Base-by-base conservation (phyloP, 2,329 filamentous ascomycete species). In the Coniella vitis region DNA sequence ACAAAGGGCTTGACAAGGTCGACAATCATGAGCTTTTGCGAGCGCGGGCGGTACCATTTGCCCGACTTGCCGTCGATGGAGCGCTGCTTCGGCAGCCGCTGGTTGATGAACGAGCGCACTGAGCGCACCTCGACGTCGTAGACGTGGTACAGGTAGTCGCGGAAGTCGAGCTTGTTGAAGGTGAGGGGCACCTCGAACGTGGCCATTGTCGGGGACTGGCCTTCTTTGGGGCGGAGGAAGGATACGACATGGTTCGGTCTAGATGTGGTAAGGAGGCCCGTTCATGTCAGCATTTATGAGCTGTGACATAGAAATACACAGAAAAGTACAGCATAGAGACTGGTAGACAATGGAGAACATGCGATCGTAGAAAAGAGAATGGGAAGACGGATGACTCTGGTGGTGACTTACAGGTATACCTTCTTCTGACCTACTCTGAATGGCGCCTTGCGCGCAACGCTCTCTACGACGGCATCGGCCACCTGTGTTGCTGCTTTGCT, bases 111-210 rank as follows among this genome's bases (percentile, higher is more conserved):
- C 46, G 87, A 90, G 54, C 91, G 86, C 54, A 97, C 82, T 56
- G 75, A 75, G 45, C 80, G 71, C 47, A 84, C 80, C 55, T 83
- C 77, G 54, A 97, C 83, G 53, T 78, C 76, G 75, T 98, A 98
- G 38, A 79, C 79, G 66, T 95, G 83, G 72, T 81, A 87, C 54
- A 98, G 84, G 73, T 97, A 98, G 72, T 96, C 90, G 67, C 90
- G 87, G 37, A 98, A 72, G 66, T 98, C 93, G 68, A 97, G 84
- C 72, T 98, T 98, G 75, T 89, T 95, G 75, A 96, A 90, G 60
- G 80, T 83, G 59, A 97, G 78, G 10, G 93, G 93, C 29, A 96
- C 91, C 61, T 84, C 77, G 79, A 98, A 98, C 60, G 83, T 85
- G 55, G 91, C 93, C 65, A 87, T 89, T 65, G 83, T 85, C 17